phyloP scores from a whole-genome alignment of 495 filamentous ascomycete species.

The Delitschia confertaspora region DNA sequence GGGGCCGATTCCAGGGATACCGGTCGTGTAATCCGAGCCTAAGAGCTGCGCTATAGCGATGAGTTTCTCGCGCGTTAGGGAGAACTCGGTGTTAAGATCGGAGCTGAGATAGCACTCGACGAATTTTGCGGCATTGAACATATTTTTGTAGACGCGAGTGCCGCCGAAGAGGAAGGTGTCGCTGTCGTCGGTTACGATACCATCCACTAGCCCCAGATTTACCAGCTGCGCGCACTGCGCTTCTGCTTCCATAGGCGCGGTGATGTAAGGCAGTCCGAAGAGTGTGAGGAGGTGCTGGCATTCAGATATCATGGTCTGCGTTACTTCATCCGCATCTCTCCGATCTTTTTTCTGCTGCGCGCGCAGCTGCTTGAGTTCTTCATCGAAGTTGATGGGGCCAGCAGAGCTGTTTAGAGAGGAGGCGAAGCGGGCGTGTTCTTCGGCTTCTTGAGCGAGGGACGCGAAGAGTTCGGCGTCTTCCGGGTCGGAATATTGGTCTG shows the following conservation, averaged over 20 bases:
- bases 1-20: conserved; percentile 78
- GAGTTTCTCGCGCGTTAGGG: conserved; percentile 69
- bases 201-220: conserved; percentile 75
- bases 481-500: conserved; percentile 63
- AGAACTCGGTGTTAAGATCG: conserved; percentile 84
- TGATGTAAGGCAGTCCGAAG: conserved; percentile 93
- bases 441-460: conserved; percentile 76
- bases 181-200: conserved; percentile 95
- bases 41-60: conserved; percentile 83
- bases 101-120: conserved; percentile 90
- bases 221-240: conserved; percentile 95
- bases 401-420: conserved; percentile 65
- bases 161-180: conserved; percentile 98
- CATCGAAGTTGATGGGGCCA: conserved; percentile 64
- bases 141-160: conserved; percentile 94
- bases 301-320: conserved; percentile 86
- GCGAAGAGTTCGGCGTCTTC: conserved; percentile 84
- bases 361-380: conserved; percentile 76
- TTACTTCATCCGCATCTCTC: conserved; percentile 91
- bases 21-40: conserved; percentile 90
- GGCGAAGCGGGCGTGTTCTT: conserved; percentile 88
- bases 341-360: conserved; percentile 93
- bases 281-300: conserved; percentile 83
- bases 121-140: conserved; percentile 96
- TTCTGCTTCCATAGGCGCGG: conserved; percentile 97